phyloP scores from a whole-genome alignment of 2,329 filamentous ascomycete genomes.

The Alternaria dauci region DNA sequence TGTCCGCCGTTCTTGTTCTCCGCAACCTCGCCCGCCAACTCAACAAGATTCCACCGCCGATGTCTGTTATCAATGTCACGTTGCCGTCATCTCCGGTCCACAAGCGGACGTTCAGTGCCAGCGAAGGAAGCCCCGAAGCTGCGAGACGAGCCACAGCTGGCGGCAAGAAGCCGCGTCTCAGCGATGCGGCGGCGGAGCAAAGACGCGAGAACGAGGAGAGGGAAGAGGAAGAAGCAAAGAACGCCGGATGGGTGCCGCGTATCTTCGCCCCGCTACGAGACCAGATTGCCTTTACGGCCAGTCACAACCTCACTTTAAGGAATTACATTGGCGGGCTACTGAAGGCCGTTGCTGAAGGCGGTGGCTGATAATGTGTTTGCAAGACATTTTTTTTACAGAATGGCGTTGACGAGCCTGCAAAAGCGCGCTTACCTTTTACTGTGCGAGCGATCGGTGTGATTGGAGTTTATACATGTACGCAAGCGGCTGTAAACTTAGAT shows the following conservation, averaged over 20 bases:
- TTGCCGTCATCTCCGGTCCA: slow-evolving; percentile 37
- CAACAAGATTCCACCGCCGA: slow-evolving; percentile 47
- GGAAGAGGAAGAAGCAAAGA: slow-evolving; percentile 61
- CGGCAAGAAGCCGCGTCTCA: slow-evolving; percentile 56
- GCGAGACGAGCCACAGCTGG: slow-evolving; percentile 32
- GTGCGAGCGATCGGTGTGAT: slow-evolving; percentile 5
- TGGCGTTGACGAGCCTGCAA: background rate
- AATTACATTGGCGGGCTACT: slow-evolving; percentile 50
- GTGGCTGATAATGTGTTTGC: slow-evolving; percentile 23
- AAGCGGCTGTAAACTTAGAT: background rate
- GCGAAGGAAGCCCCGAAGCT: slow-evolving; percentile 38
- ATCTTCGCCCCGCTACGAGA: slow-evolving; percentile 72
- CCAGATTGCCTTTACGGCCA: slow-evolving; percentile 73
- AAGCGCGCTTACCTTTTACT: background rate
- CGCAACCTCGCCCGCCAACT: slow-evolving; percentile 73
- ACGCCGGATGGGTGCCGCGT: slow-evolving; percentile 70
- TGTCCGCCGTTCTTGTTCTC: slow-evolving; percentile 78
- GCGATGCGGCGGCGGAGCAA: slow-evolving; percentile 43
- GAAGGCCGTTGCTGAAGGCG: slow-evolving; percentile 48
- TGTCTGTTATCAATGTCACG: slow-evolving; percentile 30
- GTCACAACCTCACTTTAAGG: slow-evolving; percentile 65
- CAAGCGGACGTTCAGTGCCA: slow-evolving; percentile 44
- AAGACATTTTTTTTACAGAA: background rate
- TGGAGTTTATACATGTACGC: slow-evolving; percentile 2
- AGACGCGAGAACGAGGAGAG: slow-evolving; percentile 40